Evolutionary conservation across 73 alveolate genomes (phyloP).

Genomic region (Paramecium biaurelia): DNA sequence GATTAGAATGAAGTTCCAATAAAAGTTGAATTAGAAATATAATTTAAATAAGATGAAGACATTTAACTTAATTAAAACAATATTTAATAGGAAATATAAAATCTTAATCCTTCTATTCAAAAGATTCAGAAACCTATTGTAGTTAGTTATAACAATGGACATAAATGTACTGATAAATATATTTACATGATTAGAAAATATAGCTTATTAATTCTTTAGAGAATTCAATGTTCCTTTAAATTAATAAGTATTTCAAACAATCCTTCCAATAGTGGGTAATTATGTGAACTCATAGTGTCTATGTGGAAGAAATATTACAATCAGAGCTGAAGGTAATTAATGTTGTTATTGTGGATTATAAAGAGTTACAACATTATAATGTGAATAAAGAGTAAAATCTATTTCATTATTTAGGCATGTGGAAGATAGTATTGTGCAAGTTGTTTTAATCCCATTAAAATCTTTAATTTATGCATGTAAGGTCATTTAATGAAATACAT

Average conservation of each 20-base stretch:
- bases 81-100: neutral
- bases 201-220: neutral
- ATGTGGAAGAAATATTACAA: neutral
- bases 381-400: neutral
- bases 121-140: neutral
- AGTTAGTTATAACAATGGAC: neutral
- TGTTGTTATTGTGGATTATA: neutral
- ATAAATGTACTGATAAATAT: neutral
- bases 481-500: neutral
- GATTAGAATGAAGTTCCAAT: neutral
- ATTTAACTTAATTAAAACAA: neutral
- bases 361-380: neutral
- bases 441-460: neutral
- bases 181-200: neutral
- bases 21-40: neutral
- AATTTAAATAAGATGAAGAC: neutral
- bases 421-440: neutral
- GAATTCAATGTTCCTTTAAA: neutral
- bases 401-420: neutral
- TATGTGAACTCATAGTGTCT: neutral
- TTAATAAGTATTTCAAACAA: neutral
- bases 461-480: neutral
- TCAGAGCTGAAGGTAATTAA: neutral
- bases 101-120: neutral
- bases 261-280: neutral